Percentiles rank a stretch among this genome's conserved stretches.
These are phyloP conservation scores for Naganishia cerealis DNA, from an alignment of 1,284 basidiomycete species.

Conservation along the genomic window DNA sequence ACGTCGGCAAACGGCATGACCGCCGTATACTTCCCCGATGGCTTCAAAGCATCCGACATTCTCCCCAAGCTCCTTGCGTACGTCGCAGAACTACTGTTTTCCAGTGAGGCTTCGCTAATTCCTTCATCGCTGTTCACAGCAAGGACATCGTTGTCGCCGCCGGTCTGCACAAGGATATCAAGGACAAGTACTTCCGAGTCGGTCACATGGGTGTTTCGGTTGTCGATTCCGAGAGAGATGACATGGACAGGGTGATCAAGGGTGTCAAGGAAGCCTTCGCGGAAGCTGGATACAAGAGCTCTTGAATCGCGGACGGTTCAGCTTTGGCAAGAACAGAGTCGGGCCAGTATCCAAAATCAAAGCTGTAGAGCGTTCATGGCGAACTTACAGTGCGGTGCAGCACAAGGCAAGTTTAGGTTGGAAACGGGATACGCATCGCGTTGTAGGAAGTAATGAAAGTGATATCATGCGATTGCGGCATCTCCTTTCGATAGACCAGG, in stretches of 20 bases:
- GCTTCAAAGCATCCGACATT: constrained; percentile 70
- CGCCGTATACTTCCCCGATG: constrained; percentile 75
- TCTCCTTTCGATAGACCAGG: too few species aligned
- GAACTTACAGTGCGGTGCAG: not conserved
- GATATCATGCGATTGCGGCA: too few species aligned
- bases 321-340: not conserved
- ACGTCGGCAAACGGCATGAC: constrained; percentile 91
- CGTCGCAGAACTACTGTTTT: constrained; percentile 10
- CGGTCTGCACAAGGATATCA: constrained; percentile 82
- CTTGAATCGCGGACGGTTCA: constrained; percentile 23
- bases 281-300: constrained; percentile 54
- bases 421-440: not conserved
- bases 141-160: constrained; percentile 81
- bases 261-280: constrained; percentile 63
- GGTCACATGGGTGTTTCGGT: constrained; percentile 88
- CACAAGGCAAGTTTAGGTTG: not conserved
- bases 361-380: not conserved
- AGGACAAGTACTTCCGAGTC: constrained; percentile 62
- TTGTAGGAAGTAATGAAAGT: not conserved
- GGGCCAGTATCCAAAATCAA: constrained; percentile 10
- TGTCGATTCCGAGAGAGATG: constrained; percentile 67
- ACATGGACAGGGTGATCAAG: constrained; percentile 72
- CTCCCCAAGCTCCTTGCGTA: constrained; percentile 60
- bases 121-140: constrained; percentile 38
- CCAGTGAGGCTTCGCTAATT: constrained; percentile 26